Evolutionary conservation across 495 filamentous ascomycete species (phyloP), one percentile per base, ranked within the genome.

Genomic region (Xylaria bambusicola): DNA sequence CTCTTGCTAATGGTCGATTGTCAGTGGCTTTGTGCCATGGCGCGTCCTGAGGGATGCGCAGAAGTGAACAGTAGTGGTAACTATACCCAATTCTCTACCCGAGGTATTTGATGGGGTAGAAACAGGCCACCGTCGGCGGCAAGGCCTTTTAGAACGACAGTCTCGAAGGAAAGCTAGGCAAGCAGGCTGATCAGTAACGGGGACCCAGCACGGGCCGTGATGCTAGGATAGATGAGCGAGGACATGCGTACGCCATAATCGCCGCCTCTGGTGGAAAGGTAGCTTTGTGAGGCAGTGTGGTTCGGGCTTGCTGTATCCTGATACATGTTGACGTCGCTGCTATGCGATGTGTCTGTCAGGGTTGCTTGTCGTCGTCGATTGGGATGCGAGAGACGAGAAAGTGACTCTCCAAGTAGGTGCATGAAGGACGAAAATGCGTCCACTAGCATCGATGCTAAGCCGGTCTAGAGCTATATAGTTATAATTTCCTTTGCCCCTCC

Each of bases 81-180:
- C n/a, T 12, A 46, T 60, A 60, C 57, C 89, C 90, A 93, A 67
- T 87, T 72, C 21, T 68, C 56, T 18, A 88, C 77, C 7, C 71
- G 62, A 24, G 92, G 93, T 51, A 97, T 84, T 52, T 89, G 82
- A 69, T 97, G 84, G 17, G 93, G 93, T 36, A 97, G 83, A 77
- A 93, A 97, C 47, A 98, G 87, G 26, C 93, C 93, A 29, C 90
- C 90, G 66, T 97, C 93, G 2, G 85, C 73, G 24, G 93, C 92
- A 33, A 98, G 86, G 24, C 93, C 93, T 72, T 97, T 94, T 59
- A 98, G 76, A 26, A 97, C 93, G 36, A 91, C 91, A 23, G 87
- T 82, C 73, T 97, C 93, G 71, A 98, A 98, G 46, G 92, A 91
- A 60, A 94, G 80, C 91, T 96, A 9, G 36, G 31, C 49, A n/a